A percentile compares a stretch with the other conserved stretches of the same genome.
These are phyloP conservation scores for Torrubiellomyces zombiae DNA, from an alignment of 2,329 filamentous ascomycete genomes.

Conservation along the genomic window DNA sequence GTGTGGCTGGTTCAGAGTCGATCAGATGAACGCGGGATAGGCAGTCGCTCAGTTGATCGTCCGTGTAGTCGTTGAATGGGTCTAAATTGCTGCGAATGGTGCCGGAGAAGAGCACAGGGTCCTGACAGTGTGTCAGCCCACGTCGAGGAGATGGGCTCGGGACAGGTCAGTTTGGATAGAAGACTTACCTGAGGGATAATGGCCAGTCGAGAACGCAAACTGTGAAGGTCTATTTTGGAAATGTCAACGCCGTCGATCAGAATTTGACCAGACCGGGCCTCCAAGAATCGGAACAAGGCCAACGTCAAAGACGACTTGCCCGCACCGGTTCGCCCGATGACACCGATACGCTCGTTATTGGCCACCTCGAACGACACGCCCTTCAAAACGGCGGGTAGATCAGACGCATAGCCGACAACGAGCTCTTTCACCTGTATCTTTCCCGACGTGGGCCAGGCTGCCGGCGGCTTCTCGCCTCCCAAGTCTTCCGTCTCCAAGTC, in stretches of 20 bases:
- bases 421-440: conserved; percentile 57
- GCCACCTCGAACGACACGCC: conserved; percentile 50
- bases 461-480: conserved; percentile 42
- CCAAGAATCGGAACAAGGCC: conserved; percentile 63
- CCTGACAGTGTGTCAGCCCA: too few species aligned
- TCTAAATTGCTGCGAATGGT: conserved; percentile 64
- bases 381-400: conserved; percentile 54
- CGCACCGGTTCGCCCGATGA: conserved; percentile 62
- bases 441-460: conserved; percentile 61
- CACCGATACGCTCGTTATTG: conserved; percentile 54
- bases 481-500: conserved; percentile 51
- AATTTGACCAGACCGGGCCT: conserved; percentile 48
- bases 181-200: conserved; percentile 51
- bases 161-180: background rate
- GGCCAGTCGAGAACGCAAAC: conserved; percentile 55
- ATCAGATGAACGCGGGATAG: conserved; percentile 56
- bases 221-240: conserved; percentile 50
- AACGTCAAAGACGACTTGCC: conserved; percentile 64
- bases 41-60: conserved; percentile 52
- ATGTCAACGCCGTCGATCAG: conserved; percentile 61
- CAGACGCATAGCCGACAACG: conserved; percentile 53
- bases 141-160: conserved; percentile 5
- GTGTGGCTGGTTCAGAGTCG: conserved; percentile 22
- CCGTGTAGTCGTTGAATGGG: conserved; percentile 53
- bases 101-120: conserved; percentile 68